Base-by-base conservation (phyloP, 805 yeast species). In the Lipomyces yamanashiensis region DNA sequence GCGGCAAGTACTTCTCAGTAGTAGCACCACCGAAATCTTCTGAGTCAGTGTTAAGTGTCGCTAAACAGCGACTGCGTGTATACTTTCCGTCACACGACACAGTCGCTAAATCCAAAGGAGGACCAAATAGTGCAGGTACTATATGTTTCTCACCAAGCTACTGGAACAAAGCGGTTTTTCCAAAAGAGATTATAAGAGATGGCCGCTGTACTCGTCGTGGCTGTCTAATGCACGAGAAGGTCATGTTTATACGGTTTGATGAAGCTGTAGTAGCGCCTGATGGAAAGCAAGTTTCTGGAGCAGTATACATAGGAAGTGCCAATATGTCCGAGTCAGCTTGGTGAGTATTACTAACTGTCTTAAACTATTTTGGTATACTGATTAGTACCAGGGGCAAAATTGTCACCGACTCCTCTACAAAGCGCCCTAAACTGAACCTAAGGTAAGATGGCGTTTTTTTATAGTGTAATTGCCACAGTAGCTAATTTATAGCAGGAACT, bases 271-370 rank as follows among this genome's bases (percentile, higher is more conserved):
- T 17, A 9, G 53, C 59, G 8, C 33, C 59, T 7, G 61, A 44
- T 52, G 63, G 61, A 19, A 19, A 21, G 21, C 19, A 33, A 28
- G 15, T 17, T 13, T 21, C 54, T 7, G 68, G 62, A 33, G 49
- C 48, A 4, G 69, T 50, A 13, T 66, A 66, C 47, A 61, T 66
- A 17, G 69, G 69, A 17, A 64, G 68, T 47, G 68, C 68, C 9
- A 66, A 66, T 40, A 64, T 66, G 67, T 64, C 68, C 4, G 65
- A 64, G 36, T 66, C 69, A 8, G 69, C 69, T 5, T 66, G 69
- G 68, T 64, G 36, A 37, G 63, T 52, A 10, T 37, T 21, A 4
- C 5, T 5, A 34, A 13, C 34, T 52, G 10, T 2, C 7, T 33
- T 15, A 34, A 19, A 7, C 13, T 19, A 37, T 17, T 12, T 19